phyloP scores from a whole-genome alignment of 306 rosid species.

The Inga oerstediana region DNA sequence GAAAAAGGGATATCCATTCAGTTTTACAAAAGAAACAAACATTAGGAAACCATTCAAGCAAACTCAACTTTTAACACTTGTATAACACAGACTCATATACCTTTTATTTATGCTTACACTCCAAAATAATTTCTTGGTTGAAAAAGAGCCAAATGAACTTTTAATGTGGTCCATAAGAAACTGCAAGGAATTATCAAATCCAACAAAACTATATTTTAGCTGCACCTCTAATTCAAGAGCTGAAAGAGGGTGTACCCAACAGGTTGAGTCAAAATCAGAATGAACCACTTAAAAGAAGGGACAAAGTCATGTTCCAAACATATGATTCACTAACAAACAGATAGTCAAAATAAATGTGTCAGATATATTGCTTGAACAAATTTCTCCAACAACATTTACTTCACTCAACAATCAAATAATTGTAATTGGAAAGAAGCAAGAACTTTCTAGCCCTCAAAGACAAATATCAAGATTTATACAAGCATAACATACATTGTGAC shows the following conservation, averaged over 20 bases:
- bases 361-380: neutral
- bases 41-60: neutral
- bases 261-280: neutral
- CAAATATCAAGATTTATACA: neutral
- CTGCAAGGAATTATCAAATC: neutral
- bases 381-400: neutral
- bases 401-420: neutral
- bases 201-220: neutral
- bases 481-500: neutral
- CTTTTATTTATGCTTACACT: neutral
- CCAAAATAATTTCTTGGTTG: neutral
- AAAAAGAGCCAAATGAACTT: too few relatives aligned
- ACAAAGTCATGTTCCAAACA: neutral
- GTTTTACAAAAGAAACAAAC: neutral
- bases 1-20: too few relatives aligned
- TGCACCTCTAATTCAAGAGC: neutral
- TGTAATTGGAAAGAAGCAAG: neutral
- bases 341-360: neutral
- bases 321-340: neutral
- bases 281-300: neutral
- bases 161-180: neutral
- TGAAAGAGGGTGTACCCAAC: neutral
- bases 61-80: neutral
- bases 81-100: neutral
- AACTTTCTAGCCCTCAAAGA: neutral